phyloP scores from a whole-genome alignment of 1,139 yeast species.

The Zhuliangozyma blackwelliae region DNA sequence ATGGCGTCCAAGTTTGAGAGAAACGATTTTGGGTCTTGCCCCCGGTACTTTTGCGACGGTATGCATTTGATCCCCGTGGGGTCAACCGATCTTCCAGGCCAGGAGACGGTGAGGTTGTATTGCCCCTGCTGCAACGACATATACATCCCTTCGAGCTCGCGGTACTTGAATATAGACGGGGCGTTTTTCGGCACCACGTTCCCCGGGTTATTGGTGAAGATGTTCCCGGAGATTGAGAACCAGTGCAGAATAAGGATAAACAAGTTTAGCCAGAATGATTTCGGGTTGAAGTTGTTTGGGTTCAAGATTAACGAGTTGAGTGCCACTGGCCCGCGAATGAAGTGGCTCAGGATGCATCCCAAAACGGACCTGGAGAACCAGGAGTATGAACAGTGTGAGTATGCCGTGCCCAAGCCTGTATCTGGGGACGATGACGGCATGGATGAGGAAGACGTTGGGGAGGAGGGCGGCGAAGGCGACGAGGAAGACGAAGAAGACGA shows the following conservation, averaged over 20 bases:
- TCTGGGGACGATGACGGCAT: constrained; percentile 24
- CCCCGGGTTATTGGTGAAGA: constrained; percentile 85
- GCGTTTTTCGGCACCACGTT: constrained; percentile 96
- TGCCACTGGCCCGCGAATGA: constrained; percentile 86
- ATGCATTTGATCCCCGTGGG: constrained; percentile 92
- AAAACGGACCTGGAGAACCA: constrained; percentile 50
- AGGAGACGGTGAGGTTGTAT: constrained; percentile 84
- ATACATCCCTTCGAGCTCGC: constrained; percentile 78
- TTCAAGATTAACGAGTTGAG: constrained; percentile 76
- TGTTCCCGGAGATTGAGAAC: constrained; percentile 75
- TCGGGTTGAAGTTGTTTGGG: constrained; percentile 81
- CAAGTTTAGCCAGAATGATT: constrained; percentile 50
- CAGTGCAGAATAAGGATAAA: constrained; percentile 47
- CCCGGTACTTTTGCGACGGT: constrained; percentile 87
- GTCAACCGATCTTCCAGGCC: constrained; percentile 83
- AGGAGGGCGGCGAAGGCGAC: constrained; percentile 20
- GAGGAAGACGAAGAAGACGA: constrained; percentile 24
- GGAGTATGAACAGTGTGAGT: constrained; percentile 63
- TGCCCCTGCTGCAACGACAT: constrained; percentile 95
- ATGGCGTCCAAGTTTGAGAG: constrained; percentile 96
- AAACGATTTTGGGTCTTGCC: constrained; percentile 88
- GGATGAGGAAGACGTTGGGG: constrained; percentile 21
- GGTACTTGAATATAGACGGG: constrained; percentile 88
- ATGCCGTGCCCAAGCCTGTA: constrained; percentile 39
- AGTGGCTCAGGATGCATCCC: constrained; percentile 84